Percentiles rank a stretch among this genome's conserved stretches.
Evolutionary conservation across 768 basidiomycete species (phyloP).

Genomic region (Candolleomyces aberdarensis): DNA sequence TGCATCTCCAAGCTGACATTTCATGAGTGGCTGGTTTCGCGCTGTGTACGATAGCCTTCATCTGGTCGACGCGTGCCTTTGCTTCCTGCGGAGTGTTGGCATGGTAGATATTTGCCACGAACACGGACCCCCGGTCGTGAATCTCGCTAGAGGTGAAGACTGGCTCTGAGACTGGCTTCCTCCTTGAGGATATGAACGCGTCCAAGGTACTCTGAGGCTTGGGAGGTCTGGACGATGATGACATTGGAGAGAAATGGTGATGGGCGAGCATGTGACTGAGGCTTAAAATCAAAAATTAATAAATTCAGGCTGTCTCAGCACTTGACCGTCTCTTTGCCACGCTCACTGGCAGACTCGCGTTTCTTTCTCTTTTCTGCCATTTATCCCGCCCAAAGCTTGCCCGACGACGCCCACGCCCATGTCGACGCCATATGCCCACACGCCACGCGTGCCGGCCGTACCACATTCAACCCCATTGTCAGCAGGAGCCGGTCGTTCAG

Average conservation of each 20-base stretch:
- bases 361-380: too few species aligned
- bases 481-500: conserved; percentile 4
- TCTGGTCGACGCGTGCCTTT: conserved; percentile 43
- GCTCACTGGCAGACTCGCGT: too few species aligned
- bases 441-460: conserved; percentile 17
- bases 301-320: too few species aligned
- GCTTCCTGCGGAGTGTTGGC: conserved; percentile 55
- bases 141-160: conserved; percentile 68
- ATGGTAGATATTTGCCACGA: conserved; percentile 60
- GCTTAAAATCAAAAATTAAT: too few species aligned
- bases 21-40: conserved; percentile 63
- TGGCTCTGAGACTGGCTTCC: conserved; percentile 40
- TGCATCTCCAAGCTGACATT: conserved; percentile 77
- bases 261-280: background rate
- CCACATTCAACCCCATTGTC: conserved; percentile 10
- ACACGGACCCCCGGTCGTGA: conserved; percentile 70
- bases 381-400: too few species aligned
- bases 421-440: conserved; percentile 16
- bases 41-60: conserved; percentile 56
- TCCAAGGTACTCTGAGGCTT: conserved; percentile 37
- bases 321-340: too few species aligned
- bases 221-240: background rate
- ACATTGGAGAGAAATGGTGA: background rate
- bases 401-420: too few species aligned
- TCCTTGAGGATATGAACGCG: conserved; percentile 44